These are phyloP conservation scores for Chalaropsis thielavioides DNA, from an alignment of 2,329 filamentous ascomycete genomes.

Conservation along the genomic window DNA sequence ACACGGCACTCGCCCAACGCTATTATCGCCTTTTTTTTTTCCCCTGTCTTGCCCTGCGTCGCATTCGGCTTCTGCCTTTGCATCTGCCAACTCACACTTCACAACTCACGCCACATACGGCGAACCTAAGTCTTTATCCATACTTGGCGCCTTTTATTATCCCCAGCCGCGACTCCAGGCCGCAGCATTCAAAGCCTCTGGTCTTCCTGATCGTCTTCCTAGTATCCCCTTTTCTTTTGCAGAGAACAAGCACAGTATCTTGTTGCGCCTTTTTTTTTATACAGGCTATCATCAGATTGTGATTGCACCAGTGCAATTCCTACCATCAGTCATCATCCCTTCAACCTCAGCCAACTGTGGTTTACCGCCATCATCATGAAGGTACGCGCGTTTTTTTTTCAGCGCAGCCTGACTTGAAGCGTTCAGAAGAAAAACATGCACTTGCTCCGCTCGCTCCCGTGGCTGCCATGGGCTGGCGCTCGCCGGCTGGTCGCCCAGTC, in stretches of 20 bases:
- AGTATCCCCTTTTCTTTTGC: background rate
- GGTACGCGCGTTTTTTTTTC: constrained; percentile 17
- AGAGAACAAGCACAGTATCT: constrained; percentile 4
- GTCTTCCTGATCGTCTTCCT: background rate
- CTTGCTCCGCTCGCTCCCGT: background rate
- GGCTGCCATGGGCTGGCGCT: background rate
- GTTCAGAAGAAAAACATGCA: constrained; percentile 16
- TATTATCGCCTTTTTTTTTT: background rate
- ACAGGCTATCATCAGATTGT: background rate
- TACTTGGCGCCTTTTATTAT: too few relatives aligned
- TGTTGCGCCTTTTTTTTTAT: background rate
- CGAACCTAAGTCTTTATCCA: too few relatives aligned
- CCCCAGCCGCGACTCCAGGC: too few relatives aligned
- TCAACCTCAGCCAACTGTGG: constrained; percentile 18
- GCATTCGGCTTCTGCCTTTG: background rate
- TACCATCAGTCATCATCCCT: constrained; percentile 11
- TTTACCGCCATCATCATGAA: constrained; percentile 18
- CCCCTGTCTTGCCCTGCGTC: background rate
- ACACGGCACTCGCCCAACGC: background rate
- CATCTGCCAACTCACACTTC: constrained; percentile 1
- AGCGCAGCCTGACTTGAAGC: constrained; percentile 18
- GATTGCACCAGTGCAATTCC: background rate
- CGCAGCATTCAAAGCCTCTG: too few relatives aligned
- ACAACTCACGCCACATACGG: background rate
- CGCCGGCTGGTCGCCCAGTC: background rate